Conservation (phyloP, 495 filamentous ascomycete genomes). For the Lasiosphaeria miniovina region DNA sequence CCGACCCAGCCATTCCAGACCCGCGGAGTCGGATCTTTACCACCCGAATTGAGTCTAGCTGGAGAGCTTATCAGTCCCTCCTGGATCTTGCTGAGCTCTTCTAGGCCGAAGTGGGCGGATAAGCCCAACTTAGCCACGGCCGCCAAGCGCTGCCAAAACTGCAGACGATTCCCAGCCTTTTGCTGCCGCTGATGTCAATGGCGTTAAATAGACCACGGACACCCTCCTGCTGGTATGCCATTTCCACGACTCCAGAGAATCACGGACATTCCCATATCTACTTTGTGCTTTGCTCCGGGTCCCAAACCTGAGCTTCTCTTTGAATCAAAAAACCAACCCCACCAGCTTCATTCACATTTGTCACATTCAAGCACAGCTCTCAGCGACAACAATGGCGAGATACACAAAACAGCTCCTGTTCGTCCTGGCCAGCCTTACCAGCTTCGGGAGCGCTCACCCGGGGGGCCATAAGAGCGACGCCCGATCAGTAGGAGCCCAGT, state of each 20-base stretch:
- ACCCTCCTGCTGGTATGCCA: neutral
- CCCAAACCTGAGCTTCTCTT: neutral
- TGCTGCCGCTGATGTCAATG: slow-evolving; percentile 2
- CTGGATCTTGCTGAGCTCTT: too few species aligned
- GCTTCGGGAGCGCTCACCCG: slow-evolving; percentile 14
- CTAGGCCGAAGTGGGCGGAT: too few species aligned
- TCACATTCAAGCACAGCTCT: neutral
- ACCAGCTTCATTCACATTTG: neutral
- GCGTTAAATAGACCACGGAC: neutral
- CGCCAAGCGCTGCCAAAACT: too few species aligned
- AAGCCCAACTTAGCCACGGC: too few species aligned
- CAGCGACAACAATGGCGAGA: neutral
- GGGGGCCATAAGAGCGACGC: slow-evolving; percentile 10
- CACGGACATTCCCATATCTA: neutral
- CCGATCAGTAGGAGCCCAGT: slow-evolving; percentile 7
- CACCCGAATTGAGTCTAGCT: too few species aligned
- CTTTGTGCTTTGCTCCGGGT: neutral
- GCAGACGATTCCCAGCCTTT: too few species aligned
- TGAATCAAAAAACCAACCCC: neutral
- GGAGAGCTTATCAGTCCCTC: too few species aligned
- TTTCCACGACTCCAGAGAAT: neutral
- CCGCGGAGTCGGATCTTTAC: too few species aligned
- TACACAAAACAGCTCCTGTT: neutral
- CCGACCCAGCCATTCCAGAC: too few species aligned
- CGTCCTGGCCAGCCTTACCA: slow-evolving; percentile 1